Base-by-base conservation (phyloP, 352 stramenopile species). In the Phytophthora hybrid region DNA sequence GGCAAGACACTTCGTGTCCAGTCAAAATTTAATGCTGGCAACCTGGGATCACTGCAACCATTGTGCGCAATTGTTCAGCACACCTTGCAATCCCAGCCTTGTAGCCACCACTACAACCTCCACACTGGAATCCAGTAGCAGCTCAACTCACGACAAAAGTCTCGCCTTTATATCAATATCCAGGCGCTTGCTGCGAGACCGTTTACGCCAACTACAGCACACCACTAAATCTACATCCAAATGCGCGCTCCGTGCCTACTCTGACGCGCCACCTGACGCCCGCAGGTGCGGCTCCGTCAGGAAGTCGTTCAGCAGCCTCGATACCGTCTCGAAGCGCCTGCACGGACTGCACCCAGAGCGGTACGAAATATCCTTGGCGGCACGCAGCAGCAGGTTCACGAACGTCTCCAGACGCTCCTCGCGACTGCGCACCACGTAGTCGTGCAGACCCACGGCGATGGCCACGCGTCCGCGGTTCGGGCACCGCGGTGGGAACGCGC, bases 261-360 rank as follows among this genome's bases (percentile, higher is more conserved):
- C 54, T 71, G 3, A 41, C 34, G 34, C 34, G 34, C 34, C 34
- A 5, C 34, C 34, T 13, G 34, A 41, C 34, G 0, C 34, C 9
- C 34, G 34, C 34, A 41, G 34, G 34, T 41, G 34, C 34, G 34
- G 34, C 44, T 51, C 44, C 14, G 49, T 3, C 11, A 90, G 59
- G 59, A 89, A 91, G 37, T 81, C 72, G n/a, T 67, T 78, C 44
- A 91, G 74, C 19, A 88, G 56, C 47, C 66, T 68, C 46, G 76
- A 81, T 39, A 83, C 72, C 37, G 59, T 70, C 14, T 71, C 59
- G 46, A 84, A 91, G n/a, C 77, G 74, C 39, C 81, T 66, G 63
- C 83, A 89, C 21, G 76, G 79, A 3, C 21, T 57, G 19, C 63
- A 59, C 3, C 49, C 51, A 57, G 72, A 78, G 18, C 76, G 72